Evolutionary conservation across 75 land plant genomes (phyloP).

Genomic region (Cunninghamia lanceolata): DNA sequence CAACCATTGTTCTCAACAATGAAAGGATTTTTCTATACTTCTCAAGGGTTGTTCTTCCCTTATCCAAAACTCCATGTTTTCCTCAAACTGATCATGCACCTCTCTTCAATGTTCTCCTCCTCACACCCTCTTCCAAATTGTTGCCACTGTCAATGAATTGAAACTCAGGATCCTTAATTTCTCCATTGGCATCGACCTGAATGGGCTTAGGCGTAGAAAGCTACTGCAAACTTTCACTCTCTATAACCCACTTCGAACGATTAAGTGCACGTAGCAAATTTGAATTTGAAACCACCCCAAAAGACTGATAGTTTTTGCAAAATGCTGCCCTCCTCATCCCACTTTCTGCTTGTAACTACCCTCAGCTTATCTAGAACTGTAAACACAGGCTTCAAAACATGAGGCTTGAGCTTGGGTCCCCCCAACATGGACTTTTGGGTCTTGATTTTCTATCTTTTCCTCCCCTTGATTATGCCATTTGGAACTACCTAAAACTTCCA

Average conservation of each 20-base stretch:
- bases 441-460: conserved; percentile 64
- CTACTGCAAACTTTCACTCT: conserved; percentile 54
- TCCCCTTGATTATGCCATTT: conserved; percentile 79
- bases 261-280: conserved; percentile 71
- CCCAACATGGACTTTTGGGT: conserved; percentile 73
- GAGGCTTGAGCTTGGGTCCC: conserved; percentile 72
- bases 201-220: conserved; percentile 21
- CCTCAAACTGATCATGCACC: too few relatives aligned
- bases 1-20: too few relatives aligned
- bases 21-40: too few relatives aligned
- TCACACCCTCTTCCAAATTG: conserved; percentile 83
- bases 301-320: conserved; percentile 63
- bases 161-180: conserved; percentile 26
- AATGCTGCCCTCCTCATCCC: conserved; percentile 66
- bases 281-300: too few relatives aligned
- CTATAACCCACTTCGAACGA: conserved; percentile 50
- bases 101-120: too few relatives aligned
- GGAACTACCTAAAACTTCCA: background rate
- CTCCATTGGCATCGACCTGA: conserved; percentile 5
- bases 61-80: too few relatives aligned
- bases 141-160: conserved; percentile 56
- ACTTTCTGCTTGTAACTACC: conserved; percentile 28
- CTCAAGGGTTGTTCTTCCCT: too few relatives aligned
- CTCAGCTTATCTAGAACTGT: conserved; percentile 42
- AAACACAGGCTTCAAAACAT: conserved; percentile 59